phyloP scores from a whole-genome alignment of 495 filamentous ascomycete species.

The Aspergillus bertholletiae region DNA sequence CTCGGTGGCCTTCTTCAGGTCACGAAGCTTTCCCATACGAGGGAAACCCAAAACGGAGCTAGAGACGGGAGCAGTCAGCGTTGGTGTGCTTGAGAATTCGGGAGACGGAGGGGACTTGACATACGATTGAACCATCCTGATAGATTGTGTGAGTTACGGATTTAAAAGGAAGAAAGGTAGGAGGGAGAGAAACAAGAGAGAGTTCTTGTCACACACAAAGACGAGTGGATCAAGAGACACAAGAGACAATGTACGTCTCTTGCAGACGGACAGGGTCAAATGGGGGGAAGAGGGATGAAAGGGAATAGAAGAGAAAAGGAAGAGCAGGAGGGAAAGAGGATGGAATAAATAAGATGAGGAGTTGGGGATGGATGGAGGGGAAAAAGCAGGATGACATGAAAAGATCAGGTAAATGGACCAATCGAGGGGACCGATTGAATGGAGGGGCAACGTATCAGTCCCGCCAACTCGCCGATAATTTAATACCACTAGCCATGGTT shows the following conservation, averaged over 20 bases:
- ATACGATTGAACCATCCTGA: slow-evolving; percentile 81
- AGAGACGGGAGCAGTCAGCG: slow-evolving; percentile 12
- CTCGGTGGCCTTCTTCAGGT: slow-evolving; percentile 99
- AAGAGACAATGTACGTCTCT: slow-evolving; percentile 11
- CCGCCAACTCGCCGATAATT: too few species aligned
- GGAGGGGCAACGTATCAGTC: neutral
- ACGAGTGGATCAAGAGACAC: slow-evolving; percentile 17
- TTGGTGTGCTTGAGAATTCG: slow-evolving; percentile 19
- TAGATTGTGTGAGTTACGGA: slow-evolving; percentile 29
- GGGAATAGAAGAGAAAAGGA: slow-evolving; percentile 8
- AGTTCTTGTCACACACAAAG: slow-evolving; percentile 12
- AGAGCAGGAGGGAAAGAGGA: slow-evolving; percentile 9
- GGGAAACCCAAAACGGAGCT: slow-evolving; percentile 74
- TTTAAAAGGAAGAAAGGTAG: slow-evolving; percentile 11
- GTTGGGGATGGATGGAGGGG: slow-evolving; percentile 20
- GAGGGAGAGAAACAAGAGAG: slow-evolving; percentile 11
- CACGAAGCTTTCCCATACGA: slow-evolving; percentile 95
- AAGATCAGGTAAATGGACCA: slow-evolving; percentile 5
- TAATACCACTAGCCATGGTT: too few species aligned
- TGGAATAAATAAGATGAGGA: slow-evolving; percentile 10
- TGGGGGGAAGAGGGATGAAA: slow-evolving; percentile 1
- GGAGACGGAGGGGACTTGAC: slow-evolving; percentile 23
- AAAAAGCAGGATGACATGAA: slow-evolving; percentile 17
- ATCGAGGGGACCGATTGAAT: slow-evolving; percentile 16
- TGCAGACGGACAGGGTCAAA: slow-evolving; percentile 8